These are phyloP conservation scores for Papilionanthe hybrid DNA, from an alignment of 116 monocot genomes.

Conservation along the genomic window DNA sequence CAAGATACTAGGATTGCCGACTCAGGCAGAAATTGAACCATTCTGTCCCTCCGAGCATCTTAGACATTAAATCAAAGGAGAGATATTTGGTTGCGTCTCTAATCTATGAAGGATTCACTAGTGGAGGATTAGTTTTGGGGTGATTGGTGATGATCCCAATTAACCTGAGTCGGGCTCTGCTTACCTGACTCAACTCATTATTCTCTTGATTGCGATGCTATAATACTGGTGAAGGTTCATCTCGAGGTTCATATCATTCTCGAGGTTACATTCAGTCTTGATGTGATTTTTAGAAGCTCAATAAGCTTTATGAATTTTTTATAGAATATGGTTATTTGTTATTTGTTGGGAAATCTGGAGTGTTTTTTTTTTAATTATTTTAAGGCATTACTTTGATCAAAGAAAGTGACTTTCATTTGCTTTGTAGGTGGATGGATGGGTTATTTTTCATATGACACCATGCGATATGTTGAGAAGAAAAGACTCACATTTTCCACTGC, in stretches of 20 bases:
- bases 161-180: neutral
- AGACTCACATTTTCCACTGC: constrained; percentile 76
- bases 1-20: too few relatives aligned
- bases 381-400: neutral
- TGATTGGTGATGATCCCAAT: neutral
- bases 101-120: neutral
- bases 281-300: neutral
- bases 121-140: neutral
- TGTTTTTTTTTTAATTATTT: neutral
- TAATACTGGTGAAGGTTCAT: neutral
- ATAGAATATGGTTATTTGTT: neutral
- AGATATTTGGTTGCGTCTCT: too few relatives aligned
- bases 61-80: too few relatives aligned
- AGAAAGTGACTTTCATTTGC: constrained; percentile 2
- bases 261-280: neutral
- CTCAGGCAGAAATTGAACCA: too few relatives aligned
- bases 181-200: neutral
- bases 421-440: constrained; percentile 92
- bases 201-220: neutral
- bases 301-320: neutral
- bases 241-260: neutral
- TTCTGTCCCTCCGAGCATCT: too few relatives aligned
- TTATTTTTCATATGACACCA: constrained; percentile 92
- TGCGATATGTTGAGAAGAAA: constrained; percentile 84
- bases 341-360: neutral